A percentile compares a stretch with the other conserved stretches of the same genome.
Conservation (phyloP, 257 asterid species). For the Solanum chaucha region DNA sequence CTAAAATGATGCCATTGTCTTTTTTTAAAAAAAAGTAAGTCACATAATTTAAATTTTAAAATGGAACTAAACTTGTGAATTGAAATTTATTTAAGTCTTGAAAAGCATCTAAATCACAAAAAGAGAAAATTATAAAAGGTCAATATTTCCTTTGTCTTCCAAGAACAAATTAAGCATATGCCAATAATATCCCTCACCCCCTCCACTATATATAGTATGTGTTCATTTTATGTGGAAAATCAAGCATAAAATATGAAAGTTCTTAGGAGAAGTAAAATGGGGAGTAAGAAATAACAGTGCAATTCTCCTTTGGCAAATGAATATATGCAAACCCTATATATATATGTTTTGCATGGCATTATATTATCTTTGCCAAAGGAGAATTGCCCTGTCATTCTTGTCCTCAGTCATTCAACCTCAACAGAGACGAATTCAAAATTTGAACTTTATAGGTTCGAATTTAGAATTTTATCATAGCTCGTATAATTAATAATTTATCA, state of each 20-base stretch:
- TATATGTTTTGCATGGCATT: not conserved
- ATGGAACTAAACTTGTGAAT: not conserved
- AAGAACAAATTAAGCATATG: not conserved
- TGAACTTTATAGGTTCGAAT: not conserved
- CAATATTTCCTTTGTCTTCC: not conserved
- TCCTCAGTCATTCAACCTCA: not conserved
- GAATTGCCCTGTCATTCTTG: constrained; percentile 66
- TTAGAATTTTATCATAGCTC: not conserved
- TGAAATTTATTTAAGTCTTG: not conserved
- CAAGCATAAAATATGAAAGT: not conserved
- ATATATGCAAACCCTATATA: not conserved
- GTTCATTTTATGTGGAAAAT: not conserved
- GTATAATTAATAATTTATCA: not conserved
- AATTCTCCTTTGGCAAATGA: not conserved
- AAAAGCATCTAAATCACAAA: not conserved
- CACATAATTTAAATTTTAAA: not conserved
- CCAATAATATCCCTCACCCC: not conserved
- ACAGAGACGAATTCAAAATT: not conserved
- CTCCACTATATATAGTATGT: not conserved
- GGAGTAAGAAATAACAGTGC: not conserved
- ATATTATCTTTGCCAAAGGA: constrained; percentile 48
- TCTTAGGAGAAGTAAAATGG: not conserved
- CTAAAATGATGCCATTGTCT: not conserved
- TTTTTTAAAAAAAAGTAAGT: not conserved
- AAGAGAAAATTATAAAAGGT: not conserved